Base-by-base conservation (phyloP, 2,329 filamentous ascomycete species). In the Clonostachys solani region DNA sequence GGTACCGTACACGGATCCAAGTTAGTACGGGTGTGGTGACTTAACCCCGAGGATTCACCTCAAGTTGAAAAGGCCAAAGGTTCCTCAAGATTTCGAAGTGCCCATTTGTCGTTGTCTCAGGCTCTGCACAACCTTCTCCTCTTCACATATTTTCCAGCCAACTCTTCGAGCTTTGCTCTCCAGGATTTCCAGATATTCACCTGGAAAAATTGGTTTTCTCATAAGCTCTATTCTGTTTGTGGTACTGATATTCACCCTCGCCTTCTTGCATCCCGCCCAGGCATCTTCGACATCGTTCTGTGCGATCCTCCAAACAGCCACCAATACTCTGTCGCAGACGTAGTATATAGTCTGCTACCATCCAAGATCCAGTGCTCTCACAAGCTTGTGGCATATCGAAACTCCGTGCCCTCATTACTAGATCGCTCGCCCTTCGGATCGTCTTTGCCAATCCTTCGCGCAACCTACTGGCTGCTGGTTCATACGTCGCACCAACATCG, bases 21-120 rank as follows among this genome's bases (percentile, higher is more conserved):
- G 23, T 29, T 29, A 29, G 23, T 29, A 38, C 17, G 36, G 36
- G 36, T 18, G 15, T 38, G 36, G 36, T 38, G 36, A 18, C 36
- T n/a, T 38, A 38, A 38, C 36, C 36, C 36, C 15, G 36, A n/a
- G 15, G 36, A 38, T 18, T 18, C 15, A n/a, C 36, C 17, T 38
- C 36, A 18, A 38, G 36, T 52, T 49, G 59, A 62, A 49, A 35
- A 48, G 47, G 53, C 57, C 51, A 49, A 51, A 56, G 58, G 53
- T 49, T 54, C 56, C 53, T 60, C 58, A 55, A 58, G 50, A 56
- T 59, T 56, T 60, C 60, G 62, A 65, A 63, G 58, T 57, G 60
- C 57, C 56, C 56, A 58, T 63, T 58, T 60, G 59, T 62, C 60
- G 60, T 61, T 71, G 68, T 71, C 69, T 72, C 66, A 68, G 64